Conservation (phyloP, 75 land plant genomes). For the Chamaecyparis obtusa region DNA sequence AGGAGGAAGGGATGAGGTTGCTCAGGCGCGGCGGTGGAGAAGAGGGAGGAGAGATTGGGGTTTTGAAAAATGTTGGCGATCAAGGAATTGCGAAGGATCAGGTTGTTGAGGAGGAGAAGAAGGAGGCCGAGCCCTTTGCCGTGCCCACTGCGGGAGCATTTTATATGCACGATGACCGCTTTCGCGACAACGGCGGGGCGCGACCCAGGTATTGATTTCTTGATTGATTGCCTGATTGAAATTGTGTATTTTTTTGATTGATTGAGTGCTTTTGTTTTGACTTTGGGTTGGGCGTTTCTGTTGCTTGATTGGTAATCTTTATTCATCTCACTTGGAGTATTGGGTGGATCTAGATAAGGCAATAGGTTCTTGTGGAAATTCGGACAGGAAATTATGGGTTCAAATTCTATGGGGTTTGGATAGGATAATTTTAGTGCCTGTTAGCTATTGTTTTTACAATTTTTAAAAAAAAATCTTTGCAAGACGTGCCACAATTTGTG, state of each 20-base stretch:
- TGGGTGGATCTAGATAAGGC: not conserved
- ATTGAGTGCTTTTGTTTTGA: not conserved
- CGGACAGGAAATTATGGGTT: not conserved
- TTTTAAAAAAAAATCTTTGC: not conserved
- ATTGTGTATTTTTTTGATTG: not conserved
- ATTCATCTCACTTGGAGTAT: not conserved
- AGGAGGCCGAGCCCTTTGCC: constrained; percentile 83
- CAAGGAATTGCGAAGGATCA: not conserved
- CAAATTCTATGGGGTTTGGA: no score
- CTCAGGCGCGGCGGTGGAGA: constrained; percentile 30
- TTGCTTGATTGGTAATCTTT: not conserved
- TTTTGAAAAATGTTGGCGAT: constrained; percentile 7
- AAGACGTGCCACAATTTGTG: not conserved
- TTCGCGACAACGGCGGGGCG: constrained; percentile 66
- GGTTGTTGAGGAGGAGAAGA: constrained; percentile 44
- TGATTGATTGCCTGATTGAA: not conserved
- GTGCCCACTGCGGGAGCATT: constrained; percentile 97
- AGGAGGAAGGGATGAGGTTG: not conserved
- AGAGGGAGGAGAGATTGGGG: constrained; percentile 15
- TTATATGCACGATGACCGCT: constrained; percentile 98
- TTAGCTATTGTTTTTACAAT: no score
- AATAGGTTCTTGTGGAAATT: not conserved
- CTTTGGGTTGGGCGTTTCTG: not conserved
- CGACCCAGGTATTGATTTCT: constrained; percentile 52
- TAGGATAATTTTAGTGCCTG: no score